phyloP scores from a whole-genome alignment of 1,139 yeast species.

The Zygosaccharomyces sapae region DNA sequence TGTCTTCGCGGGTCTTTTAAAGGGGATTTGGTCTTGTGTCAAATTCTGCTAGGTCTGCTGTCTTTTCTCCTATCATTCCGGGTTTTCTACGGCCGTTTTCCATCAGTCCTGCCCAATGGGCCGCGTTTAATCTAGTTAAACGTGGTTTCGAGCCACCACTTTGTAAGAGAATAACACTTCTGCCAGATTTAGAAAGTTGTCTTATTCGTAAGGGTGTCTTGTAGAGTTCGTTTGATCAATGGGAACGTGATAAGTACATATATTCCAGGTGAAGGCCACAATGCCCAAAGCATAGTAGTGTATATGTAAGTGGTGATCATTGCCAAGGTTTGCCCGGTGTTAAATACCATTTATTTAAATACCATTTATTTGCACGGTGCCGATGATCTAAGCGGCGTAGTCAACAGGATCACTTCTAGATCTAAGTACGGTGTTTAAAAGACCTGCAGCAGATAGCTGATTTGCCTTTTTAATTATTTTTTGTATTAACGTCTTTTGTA shows the following conservation, averaged over 20 bases:
- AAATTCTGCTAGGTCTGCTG: neutral
- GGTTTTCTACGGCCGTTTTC: constrained; percentile 5
- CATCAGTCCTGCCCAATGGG: constrained; percentile 28
- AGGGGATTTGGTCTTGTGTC: neutral
- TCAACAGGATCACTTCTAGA: constrained; percentile 83
- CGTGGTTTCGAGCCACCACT: constrained; percentile 60
- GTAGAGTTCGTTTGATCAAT: constrained; percentile 87
- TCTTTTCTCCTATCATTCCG: neutral
- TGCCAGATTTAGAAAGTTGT: constrained; percentile 74
- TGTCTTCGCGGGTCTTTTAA: constrained; percentile 3
- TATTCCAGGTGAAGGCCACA: constrained; percentile 98
- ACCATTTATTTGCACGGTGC: no score
- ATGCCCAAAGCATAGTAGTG: constrained; percentile 95
- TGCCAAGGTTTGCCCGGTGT: constrained; percentile 99
- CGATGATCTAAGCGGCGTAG: constrained; percentile 91
- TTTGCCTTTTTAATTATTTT: neutral
- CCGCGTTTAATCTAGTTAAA: constrained; percentile 69
- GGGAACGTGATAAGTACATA: constrained; percentile 89
- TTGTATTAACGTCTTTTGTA: constrained; percentile 25
- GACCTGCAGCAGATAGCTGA: constrained; percentile 51
- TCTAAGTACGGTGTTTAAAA: constrained; percentile 93
- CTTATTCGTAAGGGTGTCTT: constrained; percentile 94
- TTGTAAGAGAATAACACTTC: constrained; percentile 48
- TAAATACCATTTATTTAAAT: constrained; percentile 86
- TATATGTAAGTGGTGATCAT: constrained; percentile 93